Evolutionary conservation across 768 basidiomycete genomes (phyloP), one percentile per base, ranked within the genome.

Genomic region (Suillus occidentalis): DNA sequence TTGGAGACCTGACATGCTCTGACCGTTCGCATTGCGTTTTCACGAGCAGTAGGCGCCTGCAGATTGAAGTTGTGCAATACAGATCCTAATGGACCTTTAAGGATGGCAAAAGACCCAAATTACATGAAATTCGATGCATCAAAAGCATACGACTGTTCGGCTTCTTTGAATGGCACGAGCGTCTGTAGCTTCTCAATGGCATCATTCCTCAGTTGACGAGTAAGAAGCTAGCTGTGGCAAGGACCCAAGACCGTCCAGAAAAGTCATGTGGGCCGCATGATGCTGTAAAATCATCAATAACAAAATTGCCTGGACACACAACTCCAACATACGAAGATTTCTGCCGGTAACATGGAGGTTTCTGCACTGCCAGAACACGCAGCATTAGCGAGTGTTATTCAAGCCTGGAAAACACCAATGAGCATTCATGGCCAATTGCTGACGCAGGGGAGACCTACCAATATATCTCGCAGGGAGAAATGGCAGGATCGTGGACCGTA

Each of bases 251-350:
- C 96, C 95, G 73, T 99, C 97, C n/a, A 99, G 79, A 71, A 94
- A 87, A 1, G 91, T 90, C 93, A 99, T 92, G 68, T 90, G 87
- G 1, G 95, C 96, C 6, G 92, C 96, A 72, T 99, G 94, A 72
- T 92, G 89, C 95, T 97, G 68, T 28, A 61, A 20, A 68, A 43
- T 20, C 42, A 61, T 76, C 65, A 78, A 36, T 18, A 31, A 39
- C 13, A 18, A 61, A 55, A 37, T 10, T 34, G 22, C 13, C 42
- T 28, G 22, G 57, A 36, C 16, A 42, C 16, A 42, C 18, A 36
- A n/a, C 28, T 14, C 22, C 7, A 6, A 79, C 86, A 83, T 71
- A 95, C 94, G 71, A 94, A 96, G 34, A 92, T 82, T 63, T 87
- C 58, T 20, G 37, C 25, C 85, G 65, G 80, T 69, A 1, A 73